These are phyloP conservation scores for Trichophyton mentagrophytes DNA, from an alignment of 2,329 filamentous ascomycete genomes.

Conservation along the genomic window DNA sequence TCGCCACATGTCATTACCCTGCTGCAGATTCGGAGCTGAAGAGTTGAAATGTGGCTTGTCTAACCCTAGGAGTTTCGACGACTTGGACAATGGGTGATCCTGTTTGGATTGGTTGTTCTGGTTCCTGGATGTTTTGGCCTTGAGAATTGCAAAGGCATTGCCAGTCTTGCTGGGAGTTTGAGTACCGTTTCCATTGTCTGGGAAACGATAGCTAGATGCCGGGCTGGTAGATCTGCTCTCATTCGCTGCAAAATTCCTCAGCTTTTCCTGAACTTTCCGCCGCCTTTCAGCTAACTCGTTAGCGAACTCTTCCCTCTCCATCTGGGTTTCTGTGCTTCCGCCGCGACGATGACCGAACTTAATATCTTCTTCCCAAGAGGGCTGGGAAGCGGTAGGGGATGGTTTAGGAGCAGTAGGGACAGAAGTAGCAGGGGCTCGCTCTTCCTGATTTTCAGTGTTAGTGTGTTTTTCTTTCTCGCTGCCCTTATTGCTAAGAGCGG, in stretches of 20 bases:
- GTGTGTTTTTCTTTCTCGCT: slow-evolving; percentile 4
- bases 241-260: slow-evolving; percentile 31
- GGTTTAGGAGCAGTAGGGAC: slow-evolving; percentile 3
- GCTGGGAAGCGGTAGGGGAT: slow-evolving; percentile 9
- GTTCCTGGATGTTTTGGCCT: slow-evolving; percentile 29
- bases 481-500: slow-evolving; percentile 20
- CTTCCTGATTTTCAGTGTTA: not conserved
- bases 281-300: slow-evolving; percentile 38
- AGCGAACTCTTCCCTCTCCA: slow-evolving; percentile 37
- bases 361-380: slow-evolving; percentile 39
- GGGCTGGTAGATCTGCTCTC: slow-evolving; percentile 35
- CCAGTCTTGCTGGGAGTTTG: slow-evolving; percentile 22
- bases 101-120: slow-evolving; percentile 17
- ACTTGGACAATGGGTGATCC: slow-evolving; percentile 24
- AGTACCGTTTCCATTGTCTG: slow-evolving; percentile 18
- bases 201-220: slow-evolving; percentile 14
- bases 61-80: slow-evolving; percentile 32
- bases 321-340: slow-evolving; percentile 37
- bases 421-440: not conserved
- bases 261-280: slow-evolving; percentile 36
- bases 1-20: slow-evolving; percentile 24
- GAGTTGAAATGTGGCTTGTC: slow-evolving; percentile 19
- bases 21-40: slow-evolving; percentile 25
- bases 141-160: slow-evolving; percentile 35
- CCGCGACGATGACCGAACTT: slow-evolving; percentile 30